A percentile compares a stretch with the other conserved stretches of the same genome.
Conservation (phyloP, 2,329 filamentous ascomycete genomes). For the Hymenoscyphus fraxineus region DNA sequence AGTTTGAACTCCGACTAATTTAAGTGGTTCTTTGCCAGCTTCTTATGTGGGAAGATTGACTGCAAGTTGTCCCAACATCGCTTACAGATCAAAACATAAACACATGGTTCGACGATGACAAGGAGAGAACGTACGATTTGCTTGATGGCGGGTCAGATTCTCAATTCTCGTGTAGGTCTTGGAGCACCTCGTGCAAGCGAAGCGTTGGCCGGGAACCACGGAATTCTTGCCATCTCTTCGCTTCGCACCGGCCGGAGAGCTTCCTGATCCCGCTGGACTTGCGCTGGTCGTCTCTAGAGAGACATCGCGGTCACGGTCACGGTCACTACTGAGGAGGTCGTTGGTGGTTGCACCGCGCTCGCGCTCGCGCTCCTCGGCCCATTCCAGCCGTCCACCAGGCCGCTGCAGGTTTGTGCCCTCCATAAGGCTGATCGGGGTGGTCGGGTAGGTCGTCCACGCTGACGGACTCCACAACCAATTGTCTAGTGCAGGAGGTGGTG, state of each 20-base stretch:
- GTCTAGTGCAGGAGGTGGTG: not conserved
- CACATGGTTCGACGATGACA: not conserved
- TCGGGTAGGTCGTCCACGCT: not conserved
- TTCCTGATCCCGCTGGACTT: not conserved
- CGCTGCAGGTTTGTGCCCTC: not conserved
- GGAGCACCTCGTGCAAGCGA: conserved; percentile 31
- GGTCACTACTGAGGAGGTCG: not conserved
- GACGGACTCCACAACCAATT: not conserved
- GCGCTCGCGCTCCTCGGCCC: not conserved
- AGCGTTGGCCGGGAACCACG: conserved; percentile 18
- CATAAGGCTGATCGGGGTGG: not conserved
- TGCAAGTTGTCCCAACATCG: not conserved
- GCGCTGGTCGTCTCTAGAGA: not conserved
- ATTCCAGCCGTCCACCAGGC: not conserved
- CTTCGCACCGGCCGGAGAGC: not conserved
- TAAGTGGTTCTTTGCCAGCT: not conserved
- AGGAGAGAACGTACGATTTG: conserved; percentile 28
- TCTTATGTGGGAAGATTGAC: not conserved
- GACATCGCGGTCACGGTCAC: conserved; percentile 1
- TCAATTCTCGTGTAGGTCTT: conserved; percentile 34
- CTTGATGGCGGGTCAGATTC: conserved; percentile 32
- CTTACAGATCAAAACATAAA: not conserved
- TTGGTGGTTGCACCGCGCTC: not conserved
- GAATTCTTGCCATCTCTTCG: not conserved
- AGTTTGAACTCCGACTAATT: not conserved